A percentile compares a stretch with the other conserved stretches of the same genome.
Conservation (phyloP, 2,329 filamentous ascomycete species). For the Colletotrichum tofieldiae region DNA sequence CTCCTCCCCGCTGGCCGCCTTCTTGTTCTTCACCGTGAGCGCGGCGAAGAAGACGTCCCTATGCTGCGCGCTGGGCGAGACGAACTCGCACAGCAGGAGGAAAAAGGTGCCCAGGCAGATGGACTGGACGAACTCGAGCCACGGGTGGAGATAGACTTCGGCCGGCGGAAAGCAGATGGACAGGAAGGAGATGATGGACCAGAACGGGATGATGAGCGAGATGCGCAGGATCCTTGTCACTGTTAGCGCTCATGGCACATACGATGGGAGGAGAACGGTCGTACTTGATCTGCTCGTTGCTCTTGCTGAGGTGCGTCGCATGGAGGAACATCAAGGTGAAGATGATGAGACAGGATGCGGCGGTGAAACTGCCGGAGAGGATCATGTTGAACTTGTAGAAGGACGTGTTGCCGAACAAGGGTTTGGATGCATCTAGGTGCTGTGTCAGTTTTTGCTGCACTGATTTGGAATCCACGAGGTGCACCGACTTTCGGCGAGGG, state of each 20-base stretch:
- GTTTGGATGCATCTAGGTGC: slow-evolving; percentile 8
- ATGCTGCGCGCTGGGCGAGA: slow-evolving; percentile 53
- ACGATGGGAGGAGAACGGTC: not conserved
- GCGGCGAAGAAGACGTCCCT: slow-evolving; percentile 56
- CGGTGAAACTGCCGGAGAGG: slow-evolving; percentile 54
- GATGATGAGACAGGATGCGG: slow-evolving; percentile 50
- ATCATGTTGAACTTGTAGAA: slow-evolving; percentile 53
- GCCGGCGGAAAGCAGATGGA: slow-evolving; percentile 54
- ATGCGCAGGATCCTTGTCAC: slow-evolving; percentile 57
- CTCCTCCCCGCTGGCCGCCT: slow-evolving; percentile 43
- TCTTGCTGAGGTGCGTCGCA: slow-evolving; percentile 57
- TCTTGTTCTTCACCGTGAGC: slow-evolving; percentile 51
- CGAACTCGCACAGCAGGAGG: slow-evolving; percentile 60
- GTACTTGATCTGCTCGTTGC: slow-evolving; percentile 59
- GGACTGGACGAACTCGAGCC: slow-evolving; percentile 57
- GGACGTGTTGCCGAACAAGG: slow-evolving; percentile 31
- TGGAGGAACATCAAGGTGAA: slow-evolving; percentile 53
- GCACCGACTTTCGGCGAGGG: slow-evolving; percentile 22
- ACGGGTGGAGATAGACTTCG: slow-evolving; percentile 58
- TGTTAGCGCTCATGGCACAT: not conserved
- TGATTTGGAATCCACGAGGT: not conserved
- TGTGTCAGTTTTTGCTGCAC: not conserved
- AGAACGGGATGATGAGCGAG: slow-evolving; percentile 56
- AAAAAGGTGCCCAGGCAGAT: slow-evolving; percentile 61
- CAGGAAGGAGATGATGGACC: slow-evolving; percentile 57